phyloP scores from a whole-genome alignment of 1,284 basidiomycete genomes.

The Cutaneotrichosporon mucoides region DNA sequence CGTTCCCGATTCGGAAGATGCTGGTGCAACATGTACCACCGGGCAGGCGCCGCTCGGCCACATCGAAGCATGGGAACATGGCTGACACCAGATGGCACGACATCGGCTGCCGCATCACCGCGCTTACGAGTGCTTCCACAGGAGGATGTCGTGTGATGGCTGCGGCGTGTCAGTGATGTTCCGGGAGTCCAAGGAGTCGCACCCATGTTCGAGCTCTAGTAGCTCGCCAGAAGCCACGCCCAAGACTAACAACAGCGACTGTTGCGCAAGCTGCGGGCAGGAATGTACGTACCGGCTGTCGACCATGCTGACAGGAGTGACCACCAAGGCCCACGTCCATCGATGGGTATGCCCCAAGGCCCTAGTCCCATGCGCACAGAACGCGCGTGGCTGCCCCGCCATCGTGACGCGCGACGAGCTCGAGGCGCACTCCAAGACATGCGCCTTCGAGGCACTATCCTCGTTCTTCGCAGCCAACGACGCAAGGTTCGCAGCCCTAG shows the following conservation, averaged over 20 bases:
- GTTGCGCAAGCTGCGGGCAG: slow-evolving; percentile 1
- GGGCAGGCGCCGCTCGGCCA: no score
- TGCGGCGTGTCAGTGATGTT: slow-evolving; percentile 33
- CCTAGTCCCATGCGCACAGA: slow-evolving; percentile 55
- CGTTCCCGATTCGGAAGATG: no score
- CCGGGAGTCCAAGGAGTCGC: slow-evolving; percentile 25
- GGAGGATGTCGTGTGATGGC: slow-evolving; percentile 36
- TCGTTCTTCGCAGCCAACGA: slow-evolving; percentile 58
- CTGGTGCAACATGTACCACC: no score
- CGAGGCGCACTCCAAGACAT: slow-evolving; percentile 53
- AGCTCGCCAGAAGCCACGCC: not conserved
- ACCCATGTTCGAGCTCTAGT: no score
- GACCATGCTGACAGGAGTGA: not conserved
- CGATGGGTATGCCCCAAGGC: slow-evolving; percentile 40
- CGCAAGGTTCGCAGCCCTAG: slow-evolving; percentile 48
- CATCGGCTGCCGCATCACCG: slow-evolving; percentile 36
- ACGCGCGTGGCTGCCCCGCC: slow-evolving; percentile 58
- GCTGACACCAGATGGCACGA: slow-evolving; percentile 29
- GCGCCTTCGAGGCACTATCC: slow-evolving; percentile 62
- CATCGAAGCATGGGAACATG: no score
- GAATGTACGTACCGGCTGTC: not conserved
- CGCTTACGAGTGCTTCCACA: slow-evolving; percentile 43
- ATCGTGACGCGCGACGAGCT: slow-evolving; percentile 53
- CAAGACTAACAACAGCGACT: not conserved
- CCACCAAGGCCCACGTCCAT: slow-evolving; percentile 14